These are phyloP conservation scores for Salix dunnii DNA, from an alignment of 345 rosid species.

Conservation along the genomic window DNA sequence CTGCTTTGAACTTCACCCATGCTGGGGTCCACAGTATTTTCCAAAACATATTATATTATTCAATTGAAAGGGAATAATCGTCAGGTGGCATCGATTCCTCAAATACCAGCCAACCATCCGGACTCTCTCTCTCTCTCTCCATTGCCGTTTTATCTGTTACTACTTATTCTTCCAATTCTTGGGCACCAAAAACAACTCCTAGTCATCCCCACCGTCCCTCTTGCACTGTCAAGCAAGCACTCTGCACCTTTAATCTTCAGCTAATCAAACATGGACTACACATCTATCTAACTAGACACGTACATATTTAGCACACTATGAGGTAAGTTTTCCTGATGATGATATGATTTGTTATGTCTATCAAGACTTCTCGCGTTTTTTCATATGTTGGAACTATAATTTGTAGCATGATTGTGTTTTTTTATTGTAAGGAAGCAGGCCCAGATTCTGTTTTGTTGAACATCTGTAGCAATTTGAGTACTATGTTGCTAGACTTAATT, in stretches of 20 bases:
- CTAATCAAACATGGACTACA: background rate
- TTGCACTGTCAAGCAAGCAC: background rate
- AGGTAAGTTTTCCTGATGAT: background rate
- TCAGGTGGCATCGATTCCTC: conserved; percentile 25
- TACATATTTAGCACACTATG: background rate
- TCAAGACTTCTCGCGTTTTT: background rate
- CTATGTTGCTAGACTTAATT: background rate
- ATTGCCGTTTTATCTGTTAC: conserved; percentile 17
- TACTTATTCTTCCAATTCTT: conserved; percentile 7
- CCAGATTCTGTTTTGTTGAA: background rate
- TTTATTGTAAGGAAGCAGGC: background rate
- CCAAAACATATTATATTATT: background rate
- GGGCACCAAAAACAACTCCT: background rate
- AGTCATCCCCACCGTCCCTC: background rate
- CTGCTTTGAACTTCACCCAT: background rate
- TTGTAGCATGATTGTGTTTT: background rate
- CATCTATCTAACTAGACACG: background rate
- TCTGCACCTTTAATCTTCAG: background rate
- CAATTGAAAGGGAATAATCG: background rate
- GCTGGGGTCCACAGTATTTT: conserved; percentile 3
- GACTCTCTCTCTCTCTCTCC: background rate
- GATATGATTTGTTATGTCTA: background rate
- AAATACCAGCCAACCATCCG: conserved; percentile 28
- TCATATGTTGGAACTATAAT: background rate
- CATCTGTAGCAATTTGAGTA: background rate